phyloP scores from a whole-genome alignment of 495 filamentous ascomycete genomes.

The Filosporella fistucella region DNA sequence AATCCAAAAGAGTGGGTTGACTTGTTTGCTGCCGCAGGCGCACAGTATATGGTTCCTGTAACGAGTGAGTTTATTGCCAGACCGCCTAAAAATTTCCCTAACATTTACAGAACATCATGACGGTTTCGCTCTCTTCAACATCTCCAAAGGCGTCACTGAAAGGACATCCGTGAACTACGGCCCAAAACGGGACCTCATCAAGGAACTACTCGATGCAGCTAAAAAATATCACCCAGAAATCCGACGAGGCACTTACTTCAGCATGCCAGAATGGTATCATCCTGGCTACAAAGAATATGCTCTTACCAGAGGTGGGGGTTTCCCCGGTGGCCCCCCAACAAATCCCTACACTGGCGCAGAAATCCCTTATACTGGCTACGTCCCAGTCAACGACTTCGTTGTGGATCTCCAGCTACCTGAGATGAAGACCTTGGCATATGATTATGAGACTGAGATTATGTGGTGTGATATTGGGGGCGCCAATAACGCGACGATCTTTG shows the following conservation, averaged over 20 bases:
- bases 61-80: constrained; percentile 1
- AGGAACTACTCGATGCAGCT: constrained; percentile 48
- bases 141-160: too few relatives aligned
- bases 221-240: constrained; percentile 42
- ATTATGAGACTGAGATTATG: constrained; percentile 47
- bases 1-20: constrained; percentile 52
- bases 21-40: constrained; percentile 38
- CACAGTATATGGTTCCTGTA: constrained; percentile 7
- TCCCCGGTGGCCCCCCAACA: constrained; percentile 28
- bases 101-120: too few relatives aligned
- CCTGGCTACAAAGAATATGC: constrained; percentile 42
- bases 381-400: constrained; percentile 42
- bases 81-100: too few relatives aligned
- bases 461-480: constrained; percentile 39
- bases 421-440: constrained; percentile 40
- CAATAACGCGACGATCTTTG: constrained; percentile 22
- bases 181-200: constrained; percentile 38
- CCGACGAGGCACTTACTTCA: constrained; percentile 45
- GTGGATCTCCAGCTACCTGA: constrained; percentile 42
- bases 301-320: too few relatives aligned
- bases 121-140: too few relatives aligned
- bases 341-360: constrained; percentile 45
- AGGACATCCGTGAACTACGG: constrained; percentile 36
- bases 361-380: constrained; percentile 30
- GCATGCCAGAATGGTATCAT: constrained; percentile 50